Percentiles rank a stretch among this genome's conserved stretches.
Conservation (phyloP, 352 stramenopile genomes). For the Blastocystis sp. region DNA sequence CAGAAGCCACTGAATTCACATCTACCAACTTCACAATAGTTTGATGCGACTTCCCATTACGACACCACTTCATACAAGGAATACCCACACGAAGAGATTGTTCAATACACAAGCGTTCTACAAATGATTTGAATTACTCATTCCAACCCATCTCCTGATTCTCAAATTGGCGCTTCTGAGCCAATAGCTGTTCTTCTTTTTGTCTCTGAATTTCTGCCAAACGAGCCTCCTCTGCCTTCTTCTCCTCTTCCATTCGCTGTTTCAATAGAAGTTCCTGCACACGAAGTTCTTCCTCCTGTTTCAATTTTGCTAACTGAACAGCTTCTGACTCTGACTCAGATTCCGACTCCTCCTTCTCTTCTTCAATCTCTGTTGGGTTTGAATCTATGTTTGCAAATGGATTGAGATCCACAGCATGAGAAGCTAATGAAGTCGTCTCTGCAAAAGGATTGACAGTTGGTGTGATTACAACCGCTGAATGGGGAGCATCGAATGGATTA, state of each 20-base stretch:
- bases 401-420: not conserved
- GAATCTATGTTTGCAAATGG: not conserved
- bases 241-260: not conserved
- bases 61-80: slow-evolving; percentile 13
- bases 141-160: not conserved
- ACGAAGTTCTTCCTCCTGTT: not conserved
- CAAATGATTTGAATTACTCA: not conserved
- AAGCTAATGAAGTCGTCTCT: not conserved
- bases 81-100: slow-evolving; percentile 10
- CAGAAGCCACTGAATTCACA: not conserved
- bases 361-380: not conserved
- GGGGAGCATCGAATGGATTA: slow-evolving; percentile 29
- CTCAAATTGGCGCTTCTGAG: not conserved
- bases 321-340: not conserved
- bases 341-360: not conserved
- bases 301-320: not conserved
- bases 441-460: slow-evolving; percentile 9
- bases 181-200: not conserved
- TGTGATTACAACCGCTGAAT: not conserved
- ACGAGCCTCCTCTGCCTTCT: not conserved
- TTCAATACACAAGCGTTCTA: not conserved
- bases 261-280: not conserved
- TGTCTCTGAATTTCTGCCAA: not conserved
- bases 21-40: slow-evolving; percentile 44
- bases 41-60: not conserved